A percentile compares a stretch with the other conserved stretches of the same genome.
phyloP scores from a whole-genome alignment of 495 filamentous ascomycete species.

The Recurvomyces mirabilis region DNA sequence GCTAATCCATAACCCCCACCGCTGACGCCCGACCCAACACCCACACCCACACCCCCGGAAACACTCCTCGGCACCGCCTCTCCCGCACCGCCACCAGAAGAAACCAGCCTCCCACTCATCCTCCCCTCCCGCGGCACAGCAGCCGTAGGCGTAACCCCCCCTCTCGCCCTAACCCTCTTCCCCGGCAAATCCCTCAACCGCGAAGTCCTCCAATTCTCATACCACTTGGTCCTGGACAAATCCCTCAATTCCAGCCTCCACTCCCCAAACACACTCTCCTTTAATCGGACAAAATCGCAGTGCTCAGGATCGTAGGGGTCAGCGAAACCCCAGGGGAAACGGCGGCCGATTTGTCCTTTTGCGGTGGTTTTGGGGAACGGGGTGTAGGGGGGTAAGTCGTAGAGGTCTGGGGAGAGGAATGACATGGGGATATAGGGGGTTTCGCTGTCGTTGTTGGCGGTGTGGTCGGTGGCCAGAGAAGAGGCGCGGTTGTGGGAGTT shows the following conservation, averaged over 20 bases:
- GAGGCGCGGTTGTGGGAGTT: constrained; percentile 12
- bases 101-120: constrained; percentile 5
- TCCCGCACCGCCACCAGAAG: background rate
- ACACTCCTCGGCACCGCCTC: constrained; percentile 15
- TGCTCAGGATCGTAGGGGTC: constrained; percentile 82
- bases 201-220: constrained; percentile 87
- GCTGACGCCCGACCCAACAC: too few relatives aligned
- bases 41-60: constrained; percentile 6
- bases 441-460: constrained; percentile 18
- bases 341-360: constrained; percentile 56
- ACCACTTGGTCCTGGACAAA: constrained; percentile 86
- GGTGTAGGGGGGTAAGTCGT: constrained; percentile 42
- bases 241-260: constrained; percentile 88
- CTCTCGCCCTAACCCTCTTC: constrained; percentile 1
- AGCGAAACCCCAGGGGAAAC: constrained; percentile 93
- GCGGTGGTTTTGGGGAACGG: constrained; percentile 34
- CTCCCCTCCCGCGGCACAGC: constrained; percentile 17
- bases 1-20: too few relatives aligned
- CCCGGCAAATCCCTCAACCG: constrained; percentile 38
- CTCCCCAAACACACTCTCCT: constrained; percentile 83
- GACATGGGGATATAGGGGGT: constrained; percentile 62
- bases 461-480: constrained; percentile 14
- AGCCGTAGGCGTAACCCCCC: constrained; percentile 16
- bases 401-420: constrained; percentile 85
- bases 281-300: constrained; percentile 87